These are phyloP conservation scores for Paraphoma chrysanthemicola DNA, from an alignment of 2,329 filamentous ascomycete genomes.

Conservation along the genomic window DNA sequence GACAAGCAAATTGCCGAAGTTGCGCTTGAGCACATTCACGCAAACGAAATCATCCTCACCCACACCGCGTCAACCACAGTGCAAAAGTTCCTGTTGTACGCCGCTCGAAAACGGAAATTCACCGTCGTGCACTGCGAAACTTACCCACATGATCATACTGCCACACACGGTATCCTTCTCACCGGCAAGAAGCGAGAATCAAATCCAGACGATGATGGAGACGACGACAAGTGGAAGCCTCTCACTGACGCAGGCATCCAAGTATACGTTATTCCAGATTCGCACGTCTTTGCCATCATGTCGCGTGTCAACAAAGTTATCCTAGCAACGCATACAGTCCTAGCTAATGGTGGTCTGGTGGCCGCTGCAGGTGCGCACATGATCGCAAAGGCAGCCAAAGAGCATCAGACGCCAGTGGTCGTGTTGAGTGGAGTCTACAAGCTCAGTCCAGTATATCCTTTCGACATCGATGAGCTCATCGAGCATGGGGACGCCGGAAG, in stretches of 20 bases:
- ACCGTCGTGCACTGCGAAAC: slow-evolving; percentile 85
- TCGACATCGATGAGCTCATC: slow-evolving; percentile 80
- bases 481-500: slow-evolving; percentile 85
- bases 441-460: slow-evolving; percentile 87
- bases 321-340: slow-evolving; percentile 83
- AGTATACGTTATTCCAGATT: slow-evolving; percentile 84
- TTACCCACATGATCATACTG: slow-evolving; percentile 71
- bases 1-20: slow-evolving; percentile 92
- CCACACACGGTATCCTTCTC: slow-evolving; percentile 66
- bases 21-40: slow-evolving; percentile 90
- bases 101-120: slow-evolving; percentile 88
- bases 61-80: slow-evolving; percentile 86
- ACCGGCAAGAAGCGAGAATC: slow-evolving; percentile 59
- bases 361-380: slow-evolving; percentile 83
- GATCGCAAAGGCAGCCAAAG: slow-evolving; percentile 83
- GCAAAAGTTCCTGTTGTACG: slow-evolving; percentile 86
- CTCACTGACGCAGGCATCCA: slow-evolving; percentile 79
- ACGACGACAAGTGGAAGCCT: slow-evolving; percentile 72
- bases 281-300: slow-evolving; percentile 91
- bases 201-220: slow-evolving; percentile 60
- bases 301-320: slow-evolving; percentile 95
- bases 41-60: slow-evolving; percentile 89
- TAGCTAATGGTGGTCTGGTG: slow-evolving; percentile 86
- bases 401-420: slow-evolving; percentile 83
- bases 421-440: slow-evolving; percentile 93